Percentiles rank a stretch among this genome's conserved stretches.
phyloP scores from a whole-genome alignment of 1,284 basidiomycete species.

The Termitomyces sp. region DNA sequence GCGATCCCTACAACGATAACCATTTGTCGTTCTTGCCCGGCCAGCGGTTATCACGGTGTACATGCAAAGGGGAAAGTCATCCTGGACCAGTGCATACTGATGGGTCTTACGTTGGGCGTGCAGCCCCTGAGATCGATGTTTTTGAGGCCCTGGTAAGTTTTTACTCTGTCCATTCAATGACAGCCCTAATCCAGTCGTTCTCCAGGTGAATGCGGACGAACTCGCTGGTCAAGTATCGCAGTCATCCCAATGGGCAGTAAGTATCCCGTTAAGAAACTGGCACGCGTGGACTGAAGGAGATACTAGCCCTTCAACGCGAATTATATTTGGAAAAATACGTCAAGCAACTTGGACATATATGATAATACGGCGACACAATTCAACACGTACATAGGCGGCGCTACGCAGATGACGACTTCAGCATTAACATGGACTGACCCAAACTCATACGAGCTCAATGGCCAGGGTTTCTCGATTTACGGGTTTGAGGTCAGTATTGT shows the following conservation, averaged over 20 bases:
- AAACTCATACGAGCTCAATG: slow-evolving; percentile 41
- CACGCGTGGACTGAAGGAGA: slow-evolving; percentile 11
- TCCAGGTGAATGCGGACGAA: slow-evolving; percentile 30
- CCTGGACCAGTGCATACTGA: slow-evolving; percentile 66
- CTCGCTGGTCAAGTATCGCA: slow-evolving; percentile 57
- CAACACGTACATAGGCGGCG: slow-evolving; percentile 56
- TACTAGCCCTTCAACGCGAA: slow-evolving; percentile 54
- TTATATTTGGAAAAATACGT: slow-evolving; percentile 48
- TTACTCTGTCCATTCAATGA: background rate
- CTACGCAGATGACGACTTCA: slow-evolving; percentile 61
- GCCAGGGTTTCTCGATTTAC: slow-evolving; percentile 42
- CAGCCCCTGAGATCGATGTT: slow-evolving; percentile 79
- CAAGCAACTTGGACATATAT: slow-evolving; percentile 43
- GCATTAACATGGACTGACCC: slow-evolving; percentile 46
- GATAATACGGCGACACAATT: slow-evolving; percentile 39
- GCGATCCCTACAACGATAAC: slow-evolving; percentile 36
- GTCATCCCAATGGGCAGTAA: slow-evolving; percentile 66
- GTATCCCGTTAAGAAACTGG: slow-evolving; percentile 25
- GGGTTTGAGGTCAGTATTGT: slow-evolving; percentile 44
- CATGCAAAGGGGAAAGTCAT: slow-evolving; percentile 69
- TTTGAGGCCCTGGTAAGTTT: slow-evolving; percentile 58
- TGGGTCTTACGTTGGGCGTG: slow-evolving; percentile 67
- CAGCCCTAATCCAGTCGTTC: background rate
- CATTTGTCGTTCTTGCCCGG: slow-evolving; percentile 67
- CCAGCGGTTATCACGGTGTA: slow-evolving; percentile 76